Evolutionary conservation across 176 grass and related monocot genomes (phyloP).

Genomic region (Cymbopogon citratus): DNA sequence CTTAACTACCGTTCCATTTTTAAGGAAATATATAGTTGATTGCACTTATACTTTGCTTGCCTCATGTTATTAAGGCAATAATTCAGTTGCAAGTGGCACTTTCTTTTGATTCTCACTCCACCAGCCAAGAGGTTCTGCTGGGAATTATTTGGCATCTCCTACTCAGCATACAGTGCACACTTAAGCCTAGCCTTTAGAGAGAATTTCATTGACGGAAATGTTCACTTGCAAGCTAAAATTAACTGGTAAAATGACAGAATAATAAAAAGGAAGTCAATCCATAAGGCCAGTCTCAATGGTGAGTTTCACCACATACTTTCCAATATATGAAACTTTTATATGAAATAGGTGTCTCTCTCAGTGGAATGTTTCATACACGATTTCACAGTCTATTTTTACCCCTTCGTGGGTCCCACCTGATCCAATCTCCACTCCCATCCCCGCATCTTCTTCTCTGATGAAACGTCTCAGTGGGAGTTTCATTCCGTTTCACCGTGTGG

Average conservation of each 20-base stretch:
- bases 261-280: neutral
- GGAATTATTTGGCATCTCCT: conserved; percentile 24
- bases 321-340: too few species aligned
- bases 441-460: too few species aligned
- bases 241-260: neutral
- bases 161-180: neutral
- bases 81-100: neutral
- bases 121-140: conserved; percentile 26
- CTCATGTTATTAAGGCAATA: neutral
- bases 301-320: too few species aligned
- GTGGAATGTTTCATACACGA: too few species aligned
- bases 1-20: neutral
- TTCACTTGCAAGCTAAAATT: neutral
- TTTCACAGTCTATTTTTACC: too few species aligned
- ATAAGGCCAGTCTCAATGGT: too few species aligned
- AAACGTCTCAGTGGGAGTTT: too few species aligned
- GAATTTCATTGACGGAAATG: conserved; percentile 12
- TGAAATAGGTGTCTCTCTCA: too few species aligned
- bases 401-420: too few species aligned
- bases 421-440: too few species aligned
- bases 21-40: neutral
- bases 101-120: conserved; percentile 36
- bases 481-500: too few species aligned
- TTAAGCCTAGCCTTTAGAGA: conserved; percentile 8
- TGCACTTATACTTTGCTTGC: conserved; percentile 6